Evolutionary conservation across 371 early-diverging fungal species (phyloP), one percentile per base, ranked within the genome.

Genomic region (Dichotomocladium elegans): DNA sequence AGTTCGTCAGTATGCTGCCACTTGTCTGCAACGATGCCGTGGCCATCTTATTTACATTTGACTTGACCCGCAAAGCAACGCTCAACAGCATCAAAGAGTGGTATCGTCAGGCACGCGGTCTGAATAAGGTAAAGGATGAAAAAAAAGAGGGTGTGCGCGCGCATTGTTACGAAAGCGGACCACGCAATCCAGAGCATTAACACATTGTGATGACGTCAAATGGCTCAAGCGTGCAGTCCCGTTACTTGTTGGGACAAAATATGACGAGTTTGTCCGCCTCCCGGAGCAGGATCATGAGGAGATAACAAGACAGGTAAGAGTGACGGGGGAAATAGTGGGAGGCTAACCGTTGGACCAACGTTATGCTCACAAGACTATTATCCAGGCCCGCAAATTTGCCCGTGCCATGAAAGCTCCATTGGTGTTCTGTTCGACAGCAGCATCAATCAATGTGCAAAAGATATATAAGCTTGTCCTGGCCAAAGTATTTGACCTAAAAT

Each of bases 1-100:
- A 97, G 66, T 97, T 97, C 70, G 90, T 95, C 34, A 95, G 93
- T 67, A 97, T 97, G 98, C 70, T 97, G 41, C 98, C 98, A 4
- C 72, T 97, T 15, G 98, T 97, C 10, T 94, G 95, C 72, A 93
- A 92, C 66, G 96, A 97, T 60, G 92, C 98, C 0, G 88, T 93
- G 9, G 98, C 95, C 0, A 85, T 97, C 41, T 72, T 97, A 41
- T 97, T 97, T 69, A 92, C 95, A 80, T 97, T 97, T 81, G 98
- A 97, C 74, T 64, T 97, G 54, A 89, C 95, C 2, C 84, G 94
- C 48, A 92, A 91, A 63, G 81, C 91, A 6, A 93, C 98, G 8
- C 76, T 97, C 41, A 97, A 97, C 65, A 86, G 82, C 47, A 86
- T 97, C 54, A 91, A 92, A 65, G 95, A 94, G 65, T 97, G 98